A percentile compares a stretch with the other conserved stretches of the same genome.
phyloP scores from a whole-genome alignment of 306 rosid genomes.

The Purshia tridentata region DNA sequence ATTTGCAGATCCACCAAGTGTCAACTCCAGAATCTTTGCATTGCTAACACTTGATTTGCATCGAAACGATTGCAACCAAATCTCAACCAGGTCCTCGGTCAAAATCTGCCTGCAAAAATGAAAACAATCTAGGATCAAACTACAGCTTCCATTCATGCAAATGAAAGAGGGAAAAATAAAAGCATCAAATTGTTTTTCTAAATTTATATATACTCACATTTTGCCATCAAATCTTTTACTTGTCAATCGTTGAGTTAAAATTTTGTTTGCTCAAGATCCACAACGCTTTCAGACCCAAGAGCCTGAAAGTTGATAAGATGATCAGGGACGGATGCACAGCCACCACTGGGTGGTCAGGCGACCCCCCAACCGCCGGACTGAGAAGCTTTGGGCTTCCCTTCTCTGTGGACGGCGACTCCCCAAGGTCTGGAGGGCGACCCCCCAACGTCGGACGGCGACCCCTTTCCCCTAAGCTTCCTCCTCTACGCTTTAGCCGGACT shows the following conservation, averaged over 20 bases:
- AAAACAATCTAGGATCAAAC: slow-evolving; percentile 2
- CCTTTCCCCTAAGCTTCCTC: no score
- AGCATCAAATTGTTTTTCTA: neutral
- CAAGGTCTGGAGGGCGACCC: no score
- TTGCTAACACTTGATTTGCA: neutral
- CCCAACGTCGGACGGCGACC: no score
- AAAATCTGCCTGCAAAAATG: neutral
- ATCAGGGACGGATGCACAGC: no score
- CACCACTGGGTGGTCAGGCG: no score
- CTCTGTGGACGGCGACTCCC: no score
- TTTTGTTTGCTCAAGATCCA: neutral
- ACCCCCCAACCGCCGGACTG: no score
- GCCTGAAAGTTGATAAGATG: slow-evolving; percentile 5
- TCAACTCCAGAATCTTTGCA: neutral
- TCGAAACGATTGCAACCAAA: neutral
- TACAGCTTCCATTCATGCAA: neutral
- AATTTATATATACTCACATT: neutral
- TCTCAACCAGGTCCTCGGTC: neutral
- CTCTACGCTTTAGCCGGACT: no score
- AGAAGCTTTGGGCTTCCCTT: no score
- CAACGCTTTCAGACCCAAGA: neutral
- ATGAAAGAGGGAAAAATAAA: neutral
- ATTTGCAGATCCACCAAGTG: neutral
- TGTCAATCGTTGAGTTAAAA: neutral
- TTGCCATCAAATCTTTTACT: neutral